Evolutionary conservation across 352 stramenopile genomes (phyloP), one percentile per base, ranked within the genome.

Genomic region (Globisporangium cystogenes): DNA sequence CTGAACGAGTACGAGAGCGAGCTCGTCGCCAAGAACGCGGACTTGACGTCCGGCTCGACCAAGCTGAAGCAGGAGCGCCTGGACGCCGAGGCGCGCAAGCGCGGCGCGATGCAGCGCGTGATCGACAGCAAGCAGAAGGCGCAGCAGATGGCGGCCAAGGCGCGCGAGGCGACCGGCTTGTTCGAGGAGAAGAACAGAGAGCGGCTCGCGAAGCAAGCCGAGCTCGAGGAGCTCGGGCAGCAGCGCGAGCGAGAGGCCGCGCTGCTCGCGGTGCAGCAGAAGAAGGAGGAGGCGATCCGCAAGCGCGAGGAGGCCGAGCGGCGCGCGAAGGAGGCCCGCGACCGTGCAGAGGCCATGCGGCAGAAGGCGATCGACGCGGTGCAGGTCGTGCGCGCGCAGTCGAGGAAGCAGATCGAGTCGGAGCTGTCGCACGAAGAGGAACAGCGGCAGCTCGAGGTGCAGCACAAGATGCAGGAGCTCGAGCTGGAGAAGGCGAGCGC

Each of bases 301-400:
- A 80, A 74, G 47, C 83, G 83, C 14, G 64, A 77, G 6, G 81
- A 90, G 8, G 82, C 81, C n/a, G 83, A 93, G 56, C 65, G 68
- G 14, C 78, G 72, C 43, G 81, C 80, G 0, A 60, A 71, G 7
- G 76, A 86, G 26, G 78, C 76, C 6, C 68, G 69, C 1, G 68
- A 82, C 8, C 74, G 73, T 24, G 83, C 83, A 5, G 76, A 87
- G 11, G 69, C 59, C 2, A 87, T 92, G 76, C 71, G 83, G 1
- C 68, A 57, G 15, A 59, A 76, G 11, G 83, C 81, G 1, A 74
- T 91, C 23, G 63, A 85, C n/a, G 83, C 83, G 12, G 78, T 74
- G 12, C 74, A 76, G 44, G 65, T 85, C 24, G 75, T 90, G 51
- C 83, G 83, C 20, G 64, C 72, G 18, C 77, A 81, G 50, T 85